Conservation (phyloP, 164 flowering plant genomes). For the Kingdonia uniflora region DNA sequence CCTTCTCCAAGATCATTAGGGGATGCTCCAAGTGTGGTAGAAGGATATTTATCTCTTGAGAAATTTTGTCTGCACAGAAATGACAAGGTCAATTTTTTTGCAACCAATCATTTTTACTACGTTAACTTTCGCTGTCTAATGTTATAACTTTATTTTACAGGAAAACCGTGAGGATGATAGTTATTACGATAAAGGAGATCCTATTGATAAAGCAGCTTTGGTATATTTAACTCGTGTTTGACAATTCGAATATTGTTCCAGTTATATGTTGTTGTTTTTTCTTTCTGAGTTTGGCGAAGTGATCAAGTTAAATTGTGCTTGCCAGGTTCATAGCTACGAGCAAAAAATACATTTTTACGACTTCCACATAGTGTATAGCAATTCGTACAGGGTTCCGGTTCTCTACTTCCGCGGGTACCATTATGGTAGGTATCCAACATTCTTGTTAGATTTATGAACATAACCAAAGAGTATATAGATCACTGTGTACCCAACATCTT, state of each 20-base stretch:
- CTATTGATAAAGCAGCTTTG: conserved; percentile 37
- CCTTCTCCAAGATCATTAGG: conserved; percentile 24
- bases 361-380: conserved; percentile 67
- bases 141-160: conserved; percentile 16
- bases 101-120: background rate
- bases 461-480: too few species aligned
- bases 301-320: too few species aligned
- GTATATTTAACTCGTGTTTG: conserved; percentile 15
- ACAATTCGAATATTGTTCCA: background rate
- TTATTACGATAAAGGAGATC: conserved; percentile 23
- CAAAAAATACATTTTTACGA: conserved; percentile 47
- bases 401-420: conserved; percentile 61
- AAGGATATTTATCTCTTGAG: conserved; percentile 48
- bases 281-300: background rate
- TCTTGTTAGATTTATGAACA: too few species aligned
- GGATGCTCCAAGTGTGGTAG: conserved; percentile 19
- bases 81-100: conserved; percentile 23
- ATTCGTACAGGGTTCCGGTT: conserved; percentile 72
- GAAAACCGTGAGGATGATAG: conserved; percentile 16
- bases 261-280: background rate
- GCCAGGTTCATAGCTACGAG: conserved; percentile 30
- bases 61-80: conserved; percentile 18
- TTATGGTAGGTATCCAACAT: conserved; percentile 32
- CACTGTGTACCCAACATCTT: too few species aligned
- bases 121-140: background rate